Percentiles rank a stretch among this genome's conserved stretches.
phyloP scores from a whole-genome alignment of 1,284 basidiomycete species.

The Melampsora abietis-canadensis region DNA sequence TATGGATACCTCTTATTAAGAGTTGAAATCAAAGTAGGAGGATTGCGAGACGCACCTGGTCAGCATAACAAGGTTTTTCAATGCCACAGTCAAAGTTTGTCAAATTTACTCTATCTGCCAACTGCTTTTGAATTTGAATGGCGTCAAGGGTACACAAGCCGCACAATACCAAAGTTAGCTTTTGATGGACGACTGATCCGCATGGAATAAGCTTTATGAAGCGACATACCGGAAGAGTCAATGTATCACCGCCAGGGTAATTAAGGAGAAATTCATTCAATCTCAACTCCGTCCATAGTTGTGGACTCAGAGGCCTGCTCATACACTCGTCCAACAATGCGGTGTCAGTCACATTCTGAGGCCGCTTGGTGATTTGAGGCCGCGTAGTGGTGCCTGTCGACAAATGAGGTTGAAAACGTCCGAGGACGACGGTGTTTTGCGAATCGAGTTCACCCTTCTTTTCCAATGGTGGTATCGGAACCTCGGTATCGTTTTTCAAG shows the following conservation, averaged over 20 bases:
- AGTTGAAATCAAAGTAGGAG: not conserved
- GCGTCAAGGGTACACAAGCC: not conserved
- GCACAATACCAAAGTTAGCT: not conserved
- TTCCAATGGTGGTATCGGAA: no score
- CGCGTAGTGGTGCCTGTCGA: no score
- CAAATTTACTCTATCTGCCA: constrained; percentile 28
- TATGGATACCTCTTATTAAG: not conserved
- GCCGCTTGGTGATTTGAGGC: no score
- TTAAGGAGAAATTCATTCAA: constrained; percentile 29
- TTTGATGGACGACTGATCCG: not conserved
- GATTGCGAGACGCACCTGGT: constrained; percentile 13
- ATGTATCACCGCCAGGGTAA: constrained; percentile 23
- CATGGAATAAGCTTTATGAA: not conserved
- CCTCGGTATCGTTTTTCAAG: no score
- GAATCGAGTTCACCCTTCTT: no score
- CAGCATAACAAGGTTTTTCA: constrained; percentile 34
- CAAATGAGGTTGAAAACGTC: no score
- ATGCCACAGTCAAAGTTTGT: constrained; percentile 42
- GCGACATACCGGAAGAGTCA: constrained; percentile 17
- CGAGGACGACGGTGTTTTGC: no score
- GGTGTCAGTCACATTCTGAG: constrained; percentile 17
- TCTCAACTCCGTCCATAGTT: constrained; percentile 32
- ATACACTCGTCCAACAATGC: constrained; percentile 24
- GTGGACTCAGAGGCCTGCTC: constrained; percentile 29
- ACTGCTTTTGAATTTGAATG: constrained; percentile 19